Evolutionary conservation across 257 asterid genomes (phyloP).

Genomic region (Lantana camara): DNA sequence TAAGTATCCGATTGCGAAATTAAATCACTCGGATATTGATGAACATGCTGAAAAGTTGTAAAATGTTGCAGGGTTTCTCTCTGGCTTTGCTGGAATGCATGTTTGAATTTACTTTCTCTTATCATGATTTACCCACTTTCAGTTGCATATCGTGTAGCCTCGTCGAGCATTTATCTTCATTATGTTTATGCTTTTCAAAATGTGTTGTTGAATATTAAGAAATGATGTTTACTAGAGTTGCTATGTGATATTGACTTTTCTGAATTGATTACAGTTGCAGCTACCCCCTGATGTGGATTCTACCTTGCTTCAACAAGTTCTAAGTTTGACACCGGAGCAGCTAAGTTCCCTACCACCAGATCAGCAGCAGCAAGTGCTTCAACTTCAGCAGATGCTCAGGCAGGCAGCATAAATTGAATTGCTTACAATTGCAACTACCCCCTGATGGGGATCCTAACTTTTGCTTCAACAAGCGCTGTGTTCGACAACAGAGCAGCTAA

Average conservation of each 20-base stretch:
- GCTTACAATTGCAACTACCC: conserved; percentile 57
- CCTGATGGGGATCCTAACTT: conserved; percentile 62
- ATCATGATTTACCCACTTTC: background rate
- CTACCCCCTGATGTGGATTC: conserved; percentile 73
- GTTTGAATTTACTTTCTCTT: background rate
- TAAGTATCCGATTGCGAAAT: too few species aligned
- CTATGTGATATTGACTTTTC: background rate
- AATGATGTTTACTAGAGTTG: background rate
- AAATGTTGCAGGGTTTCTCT: background rate
- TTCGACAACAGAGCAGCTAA: conserved; percentile 79
- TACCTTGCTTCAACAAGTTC: conserved; percentile 71
- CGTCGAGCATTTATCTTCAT: background rate
- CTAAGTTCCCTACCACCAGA: conserved; percentile 81
- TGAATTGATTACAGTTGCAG: conserved; percentile 40
- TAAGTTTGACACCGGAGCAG: conserved; percentile 80
- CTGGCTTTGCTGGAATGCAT: background rate
- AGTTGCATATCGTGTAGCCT: background rate
- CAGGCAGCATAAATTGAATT: conserved; percentile 42
- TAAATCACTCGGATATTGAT: too few species aligned
- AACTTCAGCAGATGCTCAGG: conserved; percentile 89
- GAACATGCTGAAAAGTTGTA: background rate
- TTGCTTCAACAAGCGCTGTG: conserved; percentile 79
- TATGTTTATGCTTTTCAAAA: background rate
- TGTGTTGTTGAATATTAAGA: background rate
- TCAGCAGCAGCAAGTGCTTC: conserved; percentile 84